phyloP scores from a whole-genome alignment of 2,329 filamentous ascomycete species.

The Penicillium aurantiogriseum region DNA sequence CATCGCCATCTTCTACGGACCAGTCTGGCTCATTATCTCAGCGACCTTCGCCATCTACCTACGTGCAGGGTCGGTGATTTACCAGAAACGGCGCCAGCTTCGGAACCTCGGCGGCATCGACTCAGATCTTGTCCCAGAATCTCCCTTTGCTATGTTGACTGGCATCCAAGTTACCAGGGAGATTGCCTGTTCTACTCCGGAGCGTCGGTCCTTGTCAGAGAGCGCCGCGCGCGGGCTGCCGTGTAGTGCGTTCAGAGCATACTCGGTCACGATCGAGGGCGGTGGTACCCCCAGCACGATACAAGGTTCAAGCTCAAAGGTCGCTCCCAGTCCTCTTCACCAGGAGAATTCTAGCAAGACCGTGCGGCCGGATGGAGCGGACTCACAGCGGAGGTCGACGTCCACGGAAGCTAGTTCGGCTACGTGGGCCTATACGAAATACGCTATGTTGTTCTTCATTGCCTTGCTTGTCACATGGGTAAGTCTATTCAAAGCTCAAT shows the following conservation, averaged over 20 bases:
- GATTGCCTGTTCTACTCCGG: conserved; percentile 24
- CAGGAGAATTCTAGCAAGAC: not conserved
- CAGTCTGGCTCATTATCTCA: conserved; percentile 44
- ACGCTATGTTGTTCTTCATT: conserved; percentile 42
- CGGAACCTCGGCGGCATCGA: conserved; percentile 53
- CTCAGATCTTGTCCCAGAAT: conserved; percentile 41
- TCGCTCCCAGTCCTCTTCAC: not conserved
- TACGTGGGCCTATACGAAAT: conserved; percentile 41
- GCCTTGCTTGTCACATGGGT: conserved; percentile 46
- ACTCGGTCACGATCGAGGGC: conserved; percentile 35
- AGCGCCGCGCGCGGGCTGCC: conserved; percentile 5
- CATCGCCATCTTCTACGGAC: conserved; percentile 68
- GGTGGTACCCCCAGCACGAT: conserved; percentile 7
- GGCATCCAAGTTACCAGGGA: conserved; percentile 65
- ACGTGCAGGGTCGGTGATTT: conserved; percentile 40
- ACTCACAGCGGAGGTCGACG: conserved; percentile 17
- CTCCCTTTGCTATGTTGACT: conserved; percentile 54
- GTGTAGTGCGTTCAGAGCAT: conserved; percentile 21
- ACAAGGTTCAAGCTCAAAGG: not conserved
- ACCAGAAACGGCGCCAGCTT: conserved; percentile 61
- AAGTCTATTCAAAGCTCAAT: not conserved
- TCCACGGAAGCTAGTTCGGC: conserved; percentile 36
- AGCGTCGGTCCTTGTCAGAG: conserved; percentile 8
- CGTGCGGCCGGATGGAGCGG: not conserved
- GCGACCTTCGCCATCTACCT: conserved; percentile 43